Base-by-base conservation (phyloP, 1,284 basidiomycete species). In the Puccinia coronata region DNA sequence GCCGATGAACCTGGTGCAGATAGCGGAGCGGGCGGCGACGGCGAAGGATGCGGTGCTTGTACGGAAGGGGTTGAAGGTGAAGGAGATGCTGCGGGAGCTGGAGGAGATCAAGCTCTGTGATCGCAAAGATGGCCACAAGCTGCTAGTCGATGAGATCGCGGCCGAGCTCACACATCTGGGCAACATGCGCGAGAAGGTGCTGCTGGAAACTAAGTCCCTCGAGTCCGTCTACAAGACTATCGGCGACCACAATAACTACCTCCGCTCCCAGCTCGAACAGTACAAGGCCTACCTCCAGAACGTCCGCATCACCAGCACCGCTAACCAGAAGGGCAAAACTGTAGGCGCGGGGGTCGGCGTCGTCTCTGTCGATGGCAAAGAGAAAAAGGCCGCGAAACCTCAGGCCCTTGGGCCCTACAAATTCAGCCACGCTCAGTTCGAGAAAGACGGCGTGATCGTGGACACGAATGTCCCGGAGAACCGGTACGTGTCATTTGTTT, bases 241-340 rank as follows among this genome's bases (percentile, higher is more conserved):
- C 84, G 92, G 95, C 87, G 96, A 99, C 86, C 97, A 99, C 88
- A 98, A 99, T 88, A 94, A 94, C 87, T 99, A 99, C 87, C 89
- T 99, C 86, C 90, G 96, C 63, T 91, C 91, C 36, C 97, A 99
- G 87, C 90, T 99, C 83, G 97, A 99, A 87, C 96, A 98, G 88
- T 99, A 99, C 90, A 99, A 99, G 89, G 95, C 95, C 51, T 99
- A 99, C 87, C 89, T 99, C 25, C 94, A 96, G 88, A 99, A 99
- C 86, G 96, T 98, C 36, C 91, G 97, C 43, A 88, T 96, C 84
- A 96, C 93, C 20, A 86, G 85, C 71, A 86, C 86, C 9, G 86
- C 84, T 34, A 87, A 87, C 79, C 84, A 86, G 82, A 85, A 85
- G 83, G 80, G 71, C n/a, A 95, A 95, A 87, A 93, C 94, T 83